Percentiles rank a stretch among this genome's conserved stretches.
These are phyloP conservation scores for Colletotrichum acutatum DNA, from an alignment of 2,329 filamentous ascomycete species.

Conservation along the genomic window DNA sequence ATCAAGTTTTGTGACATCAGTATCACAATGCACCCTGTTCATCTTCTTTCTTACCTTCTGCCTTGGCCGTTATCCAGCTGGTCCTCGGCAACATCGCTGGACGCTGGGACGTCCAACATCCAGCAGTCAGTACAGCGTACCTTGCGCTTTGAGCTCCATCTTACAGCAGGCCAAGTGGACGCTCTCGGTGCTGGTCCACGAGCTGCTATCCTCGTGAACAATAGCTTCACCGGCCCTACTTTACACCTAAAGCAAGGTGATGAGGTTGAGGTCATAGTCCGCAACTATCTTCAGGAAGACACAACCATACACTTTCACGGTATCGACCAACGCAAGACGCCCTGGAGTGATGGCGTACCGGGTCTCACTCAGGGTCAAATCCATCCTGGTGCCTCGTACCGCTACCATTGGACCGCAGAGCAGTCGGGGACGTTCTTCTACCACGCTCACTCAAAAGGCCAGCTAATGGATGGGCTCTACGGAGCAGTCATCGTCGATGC, in stretches of 20 bases:
- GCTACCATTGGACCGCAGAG: conserved; percentile 43
- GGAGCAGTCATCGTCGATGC: conserved; percentile 19
- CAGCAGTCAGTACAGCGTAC: not conserved
- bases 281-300: conserved; percentile 43
- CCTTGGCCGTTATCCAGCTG: not conserved
- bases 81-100: not conserved
- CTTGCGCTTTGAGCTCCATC: conserved; percentile 2
- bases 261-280: conserved; percentile 38
- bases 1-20: no score
- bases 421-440: conserved; percentile 32
- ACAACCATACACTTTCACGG: conserved; percentile 46
- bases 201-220: conserved; percentile 26
- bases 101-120: not conserved
- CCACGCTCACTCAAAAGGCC: conserved; percentile 16
- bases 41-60: no score
- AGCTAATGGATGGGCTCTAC: conserved; percentile 32
- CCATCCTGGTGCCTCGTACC: conserved; percentile 45
- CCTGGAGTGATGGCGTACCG: conserved; percentile 59
- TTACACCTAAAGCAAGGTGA: conserved; percentile 34
- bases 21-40: no score
- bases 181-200: not conserved
- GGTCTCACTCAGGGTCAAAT: conserved; percentile 56
- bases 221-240: conserved; percentile 32
- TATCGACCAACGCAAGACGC: conserved; percentile 37
- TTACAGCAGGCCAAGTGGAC: conserved; percentile 1